Evolutionary conservation across 1,284 basidiomycete genomes (phyloP).

Genomic region (Ustilago sp.): DNA sequence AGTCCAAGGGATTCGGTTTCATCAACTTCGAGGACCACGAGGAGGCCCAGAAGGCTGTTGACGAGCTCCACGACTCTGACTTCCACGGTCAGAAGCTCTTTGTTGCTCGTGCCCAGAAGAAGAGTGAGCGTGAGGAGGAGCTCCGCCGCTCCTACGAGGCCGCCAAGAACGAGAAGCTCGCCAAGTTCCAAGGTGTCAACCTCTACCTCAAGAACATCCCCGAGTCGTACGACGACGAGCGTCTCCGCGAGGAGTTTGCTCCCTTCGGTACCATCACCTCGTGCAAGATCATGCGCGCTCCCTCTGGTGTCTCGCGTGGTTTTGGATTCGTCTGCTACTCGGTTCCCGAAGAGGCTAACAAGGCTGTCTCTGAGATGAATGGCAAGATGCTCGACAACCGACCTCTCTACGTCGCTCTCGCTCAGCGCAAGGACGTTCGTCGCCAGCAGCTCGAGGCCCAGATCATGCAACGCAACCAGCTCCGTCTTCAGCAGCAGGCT

Average conservation of each 20-base stretch:
- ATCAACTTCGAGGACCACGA: constrained; percentile 96
- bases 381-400: constrained; percentile 99
- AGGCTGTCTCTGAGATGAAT: constrained; percentile 99
- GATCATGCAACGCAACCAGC: constrained; percentile 70
- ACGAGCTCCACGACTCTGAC: constrained; percentile 88
- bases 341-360: constrained; percentile 97
- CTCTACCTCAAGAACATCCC: constrained; percentile 95
- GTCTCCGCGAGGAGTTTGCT: constrained; percentile 79
- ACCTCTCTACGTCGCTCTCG: constrained; percentile 97
- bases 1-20: constrained; percentile 94
- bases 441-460: constrained; percentile 99
- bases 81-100: constrained; percentile 90
- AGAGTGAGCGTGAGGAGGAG: constrained; percentile 97
- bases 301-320: constrained; percentile 82
- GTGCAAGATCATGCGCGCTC: constrained; percentile 98
- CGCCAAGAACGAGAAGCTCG: constrained; percentile 95
- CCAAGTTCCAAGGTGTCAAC: constrained; percentile 99
- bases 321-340: constrained; percentile 99
- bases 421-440: constrained; percentile 97
- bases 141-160: constrained; percentile 91
- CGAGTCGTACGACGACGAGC: constrained; percentile 70
- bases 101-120: constrained; percentile 97
- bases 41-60: constrained; percentile 89
- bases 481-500: constrained; percentile 69
- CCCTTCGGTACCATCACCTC: constrained; percentile 97